phyloP scores from a whole-genome alignment of 2,329 filamentous ascomycete genomes.

The Lecanoromycetidae sp. region DNA sequence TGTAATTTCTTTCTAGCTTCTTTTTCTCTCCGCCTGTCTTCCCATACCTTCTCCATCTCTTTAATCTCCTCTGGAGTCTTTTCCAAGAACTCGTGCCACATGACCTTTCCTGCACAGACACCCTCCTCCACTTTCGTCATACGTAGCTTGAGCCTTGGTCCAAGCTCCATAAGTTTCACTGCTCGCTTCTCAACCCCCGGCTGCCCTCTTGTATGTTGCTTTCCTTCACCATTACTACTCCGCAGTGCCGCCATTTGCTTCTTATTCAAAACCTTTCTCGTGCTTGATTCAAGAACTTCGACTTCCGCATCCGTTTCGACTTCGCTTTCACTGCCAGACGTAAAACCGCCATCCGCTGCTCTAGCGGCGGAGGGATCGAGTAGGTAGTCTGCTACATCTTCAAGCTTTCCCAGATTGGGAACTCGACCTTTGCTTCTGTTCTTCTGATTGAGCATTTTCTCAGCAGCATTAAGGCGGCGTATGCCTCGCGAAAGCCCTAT shows the following conservation, averaged over 20 bases:
- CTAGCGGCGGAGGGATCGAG: constrained; percentile 53
- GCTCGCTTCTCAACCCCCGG: constrained; percentile 66
- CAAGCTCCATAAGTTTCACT: constrained; percentile 84
- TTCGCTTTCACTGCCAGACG: constrained; percentile 86
- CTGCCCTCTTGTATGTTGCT: constrained; percentile 27
- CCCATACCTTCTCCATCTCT: constrained; percentile 72
- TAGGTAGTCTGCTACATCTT: constrained; percentile 91
- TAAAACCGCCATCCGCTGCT: constrained; percentile 63
- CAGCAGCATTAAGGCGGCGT: constrained; percentile 70
- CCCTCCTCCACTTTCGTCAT: constrained; percentile 96
- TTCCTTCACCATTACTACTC: constrained; percentile 23
- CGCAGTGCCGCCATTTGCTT: constrained; percentile 38
- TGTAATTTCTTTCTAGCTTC: constrained; percentile 70
- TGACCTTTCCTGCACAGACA: constrained; percentile 72
- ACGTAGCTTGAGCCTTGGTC: constrained; percentile 75
- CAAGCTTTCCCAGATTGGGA: constrained; percentile 79
- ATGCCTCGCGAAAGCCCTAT: constrained; percentile 76
- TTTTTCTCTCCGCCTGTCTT: constrained; percentile 65
- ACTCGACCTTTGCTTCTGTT: constrained; percentile 53
- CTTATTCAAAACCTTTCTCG: constrained; percentile 42
- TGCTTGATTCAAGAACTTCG: constrained; percentile 54
- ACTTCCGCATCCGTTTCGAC: constrained; percentile 91
- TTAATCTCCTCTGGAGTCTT: constrained; percentile 70
- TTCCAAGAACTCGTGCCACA: constrained; percentile 94
- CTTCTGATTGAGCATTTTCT: constrained; percentile 57